Evolutionary conservation across 139 green algal species (phyloP), one percentile per base, ranked within the genome.

Genomic region (Raphidocelis subcapitata): DNA sequence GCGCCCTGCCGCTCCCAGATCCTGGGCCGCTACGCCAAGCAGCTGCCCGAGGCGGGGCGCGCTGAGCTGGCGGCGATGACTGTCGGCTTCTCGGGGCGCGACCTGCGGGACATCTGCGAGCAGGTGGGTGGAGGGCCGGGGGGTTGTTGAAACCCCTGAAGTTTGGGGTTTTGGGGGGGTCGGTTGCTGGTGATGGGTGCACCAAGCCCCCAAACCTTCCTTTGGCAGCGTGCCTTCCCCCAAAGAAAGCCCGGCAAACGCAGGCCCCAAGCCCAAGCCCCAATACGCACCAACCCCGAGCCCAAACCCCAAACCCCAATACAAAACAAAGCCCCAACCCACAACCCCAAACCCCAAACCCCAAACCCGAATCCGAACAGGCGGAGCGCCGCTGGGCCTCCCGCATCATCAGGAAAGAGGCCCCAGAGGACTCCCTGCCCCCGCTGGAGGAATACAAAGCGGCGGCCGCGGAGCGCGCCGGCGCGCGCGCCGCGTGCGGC

Each of bases 41-140:
- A 97, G 62, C 79, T 97, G 67, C 59, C n/a, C 0, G 55, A 83
- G 0, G 57, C 75, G 0, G 82, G 91, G 16, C 24, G 86, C 24
- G 28, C 29, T 3, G 36, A 55, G 16, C 49, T 97, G 33, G 92
- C 93, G 23, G 72, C 65, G 2, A 62, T 47, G 0, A 91, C 86
- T 0, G 28, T 49, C 0, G 84, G 85, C 24, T 87, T 98, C 77
- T 89, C 85, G n/a, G 94, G 94, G 21, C 69, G 93, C 0, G 93
- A 98, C 72, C 72, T 98, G 33, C 77, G 86, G 18, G 91, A 97
- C 66, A 76, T 96, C 5, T 93, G 86, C 46, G 93, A 96, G 77
- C 82, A 49, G 41, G 41, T 49, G 41, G 8, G 41, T 12, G 41
- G 41, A n/a, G n/a, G n/a, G n/a, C n/a, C n/a, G n/a, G n/a, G n/a